phyloP scores from a whole-genome alignment of 345 rosid genomes.

The Populus nigra region DNA sequence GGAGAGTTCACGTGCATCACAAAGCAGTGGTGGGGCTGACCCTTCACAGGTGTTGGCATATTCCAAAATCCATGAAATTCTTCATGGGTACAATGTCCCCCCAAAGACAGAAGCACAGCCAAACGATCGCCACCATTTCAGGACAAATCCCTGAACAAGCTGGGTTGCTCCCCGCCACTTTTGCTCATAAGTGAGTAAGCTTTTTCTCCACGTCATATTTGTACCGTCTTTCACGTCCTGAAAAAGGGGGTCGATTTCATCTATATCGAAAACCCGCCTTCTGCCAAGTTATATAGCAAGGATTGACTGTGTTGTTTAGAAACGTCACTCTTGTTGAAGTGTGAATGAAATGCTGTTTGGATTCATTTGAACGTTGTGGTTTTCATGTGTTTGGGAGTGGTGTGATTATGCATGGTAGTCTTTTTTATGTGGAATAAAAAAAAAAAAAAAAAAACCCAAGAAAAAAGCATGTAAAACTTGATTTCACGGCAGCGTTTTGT shows the following conservation, averaged over 20 bases:
- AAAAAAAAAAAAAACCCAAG: too few relatives aligned
- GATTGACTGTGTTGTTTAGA: conserved; percentile 8
- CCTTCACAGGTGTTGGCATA: conserved; percentile 64
- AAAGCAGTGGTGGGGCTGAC: conserved; percentile 56
- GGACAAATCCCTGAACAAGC: conserved; percentile 44
- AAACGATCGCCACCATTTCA: conserved; percentile 51
- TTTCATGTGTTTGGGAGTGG: not conserved
- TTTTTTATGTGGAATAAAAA: too few relatives aligned
- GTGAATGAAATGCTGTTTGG: conserved; percentile 26
- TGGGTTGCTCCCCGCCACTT: too few relatives aligned
- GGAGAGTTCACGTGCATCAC: conserved; percentile 65
- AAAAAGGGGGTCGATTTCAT: too few relatives aligned
- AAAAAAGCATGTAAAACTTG: too few relatives aligned
- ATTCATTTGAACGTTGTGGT: conserved; percentile 13
- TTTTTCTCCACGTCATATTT: too few relatives aligned
- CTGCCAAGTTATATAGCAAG: conserved; percentile 3
- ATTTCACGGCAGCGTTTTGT: too few relatives aligned
- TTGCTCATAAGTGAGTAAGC: too few relatives aligned
- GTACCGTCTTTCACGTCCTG: too few relatives aligned
- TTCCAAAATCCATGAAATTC: conserved; percentile 63
- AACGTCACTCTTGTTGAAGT: conserved; percentile 9
- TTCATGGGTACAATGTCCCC: conserved; percentile 48
- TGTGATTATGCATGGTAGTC: too few relatives aligned
- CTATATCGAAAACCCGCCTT: not conserved
- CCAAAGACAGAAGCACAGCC: conserved; percentile 52